A percentile compares a stretch with the other conserved stretches of the same genome.
Conservation (phyloP, 306 rosid genomes). For the Sesbania bispinosa region DNA sequence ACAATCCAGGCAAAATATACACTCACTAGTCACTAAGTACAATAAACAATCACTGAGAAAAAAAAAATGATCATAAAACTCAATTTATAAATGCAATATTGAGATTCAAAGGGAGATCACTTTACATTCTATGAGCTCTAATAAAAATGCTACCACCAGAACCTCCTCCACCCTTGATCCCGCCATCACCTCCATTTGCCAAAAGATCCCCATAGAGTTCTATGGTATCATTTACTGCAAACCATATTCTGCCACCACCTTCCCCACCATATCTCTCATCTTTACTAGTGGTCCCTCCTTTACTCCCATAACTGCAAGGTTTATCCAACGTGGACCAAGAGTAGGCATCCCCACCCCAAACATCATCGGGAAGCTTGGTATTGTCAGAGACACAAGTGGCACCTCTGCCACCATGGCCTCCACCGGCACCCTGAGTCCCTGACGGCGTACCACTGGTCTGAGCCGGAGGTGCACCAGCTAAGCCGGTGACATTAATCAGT, state of each 20-base stretch:
- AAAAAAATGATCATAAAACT: neutral
- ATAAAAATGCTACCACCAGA: slow-evolving; percentile 93
- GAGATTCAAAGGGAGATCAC: slow-evolving; percentile 16
- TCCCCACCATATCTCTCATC: slow-evolving; percentile 81
- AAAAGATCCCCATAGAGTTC: slow-evolving; percentile 57
- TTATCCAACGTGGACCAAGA: slow-evolving; percentile 68
- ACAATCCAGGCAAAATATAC: neutral
- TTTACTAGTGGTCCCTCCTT: slow-evolving; percentile 87
- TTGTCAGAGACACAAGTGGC: slow-evolving; percentile 79
- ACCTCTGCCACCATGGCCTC: slow-evolving; percentile 98
- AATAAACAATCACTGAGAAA: neutral
- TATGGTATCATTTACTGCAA: slow-evolving; percentile 38
- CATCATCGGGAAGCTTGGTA: slow-evolving; percentile 86
- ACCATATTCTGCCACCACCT: slow-evolving; percentile 84
- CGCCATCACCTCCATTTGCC: slow-evolving; percentile 86
- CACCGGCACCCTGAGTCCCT: slow-evolving; percentile 89
- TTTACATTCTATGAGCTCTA: slow-evolving; percentile 71
- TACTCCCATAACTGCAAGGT: slow-evolving; percentile 84
- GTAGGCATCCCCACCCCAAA: slow-evolving; percentile 96
- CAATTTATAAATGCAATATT: slow-evolving; percentile 21
- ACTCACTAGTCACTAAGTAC: neutral
- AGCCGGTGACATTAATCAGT: slow-evolving; percentile 45
- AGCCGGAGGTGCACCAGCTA: slow-evolving; percentile 79
- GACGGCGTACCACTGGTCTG: slow-evolving; percentile 86
- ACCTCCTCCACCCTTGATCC: slow-evolving; percentile 94